Evolutionary conservation across 2,329 filamentous ascomycete genomes (phyloP), one percentile per base, ranked within the genome.

Genomic region (Hypomyces perniciosus): DNA sequence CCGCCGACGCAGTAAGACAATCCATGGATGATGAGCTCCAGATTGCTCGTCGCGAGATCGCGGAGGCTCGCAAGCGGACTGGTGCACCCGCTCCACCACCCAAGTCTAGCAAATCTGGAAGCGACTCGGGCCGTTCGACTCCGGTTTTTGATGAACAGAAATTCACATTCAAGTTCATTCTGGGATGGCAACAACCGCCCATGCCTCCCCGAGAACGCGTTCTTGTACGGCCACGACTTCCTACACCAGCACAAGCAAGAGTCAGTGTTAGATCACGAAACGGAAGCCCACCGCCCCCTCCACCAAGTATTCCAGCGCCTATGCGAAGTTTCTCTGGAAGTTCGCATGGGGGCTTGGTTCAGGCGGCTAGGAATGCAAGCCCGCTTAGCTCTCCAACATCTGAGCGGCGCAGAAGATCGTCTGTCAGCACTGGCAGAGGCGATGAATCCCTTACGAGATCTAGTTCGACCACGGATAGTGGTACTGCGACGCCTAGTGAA

Each of bases 91-190:
- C 63, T 2, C 63, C 67, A 3, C 68, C 73, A 6, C 65, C 71
- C 2, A 76, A 72, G 53, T 58, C 65, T 26, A 56, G 63, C 1
- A 60, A 64, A 12, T 53, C 64, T 38, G 59, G 65, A 37, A 54
- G 56, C 10, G 79, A 77, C 29, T 81, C 78, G 12, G 71, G 73
- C n/a, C 74, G 74, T 10, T 81, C 79, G 7, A 72, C 77, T 2
- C 79, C 80, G 1, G 69, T 77, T 5, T 79, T 69, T 52, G 76
- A 81, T 57, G 69, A 79, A 63, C 69, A 77, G 63, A 72, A 76
- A 56, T 89, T 81, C 61, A 76, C 81, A 53, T 91, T 91, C 73
- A 87, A 84, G 55, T 91, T 91, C 61, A 81, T 84, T 8, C 75
- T 90, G 2, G 84, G 86, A 53, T 85, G 80, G 76, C 75, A 83